Conservation (phyloP, 169 alveolate genomes). For the Eimeria necatrix region DNA sequence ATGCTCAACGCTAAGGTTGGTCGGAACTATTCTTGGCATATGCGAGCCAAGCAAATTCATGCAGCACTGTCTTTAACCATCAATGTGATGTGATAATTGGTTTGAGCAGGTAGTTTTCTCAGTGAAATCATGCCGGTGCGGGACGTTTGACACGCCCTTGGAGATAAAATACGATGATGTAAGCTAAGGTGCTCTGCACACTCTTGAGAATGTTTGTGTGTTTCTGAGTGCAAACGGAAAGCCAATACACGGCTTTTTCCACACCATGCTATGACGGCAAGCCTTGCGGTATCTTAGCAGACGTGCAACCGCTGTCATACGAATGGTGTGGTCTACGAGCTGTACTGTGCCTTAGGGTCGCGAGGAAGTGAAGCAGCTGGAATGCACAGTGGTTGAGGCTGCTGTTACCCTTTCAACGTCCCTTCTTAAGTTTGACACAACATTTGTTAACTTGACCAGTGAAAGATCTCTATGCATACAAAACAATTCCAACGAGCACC, state of each 20-base stretch:
- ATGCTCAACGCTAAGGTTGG: no score
- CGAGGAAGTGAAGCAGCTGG: conserved; percentile 34
- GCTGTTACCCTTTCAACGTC: conserved; percentile 72
- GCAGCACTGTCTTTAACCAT: neutral
- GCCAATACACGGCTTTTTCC: no score
- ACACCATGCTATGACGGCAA: no score
- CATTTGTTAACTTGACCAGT: conserved; percentile 61
- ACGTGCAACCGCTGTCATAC: neutral
- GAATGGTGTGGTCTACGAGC: neutral
- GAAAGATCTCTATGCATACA: conserved; percentile 67
- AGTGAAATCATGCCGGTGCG: conserved; percentile 54
- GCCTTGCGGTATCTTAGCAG: no score
- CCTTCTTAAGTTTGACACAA: conserved; percentile 63
- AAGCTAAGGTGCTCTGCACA: neutral
- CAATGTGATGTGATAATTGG: conserved; percentile 5
- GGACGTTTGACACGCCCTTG: conserved; percentile 40
- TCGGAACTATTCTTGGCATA: neutral
- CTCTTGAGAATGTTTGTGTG: no score
- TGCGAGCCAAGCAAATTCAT: neutral
- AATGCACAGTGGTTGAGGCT: conserved; percentile 52
- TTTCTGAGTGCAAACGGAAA: no score
- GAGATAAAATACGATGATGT: conserved; percentile 45
- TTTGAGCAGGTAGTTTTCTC: conserved; percentile 57
- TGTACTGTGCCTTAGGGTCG: conserved; percentile 21
- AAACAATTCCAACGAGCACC: conserved; percentile 73